phyloP scores from a whole-genome alignment of 331 rosid genomes.

The Phaseolus coccineus region DNA sequence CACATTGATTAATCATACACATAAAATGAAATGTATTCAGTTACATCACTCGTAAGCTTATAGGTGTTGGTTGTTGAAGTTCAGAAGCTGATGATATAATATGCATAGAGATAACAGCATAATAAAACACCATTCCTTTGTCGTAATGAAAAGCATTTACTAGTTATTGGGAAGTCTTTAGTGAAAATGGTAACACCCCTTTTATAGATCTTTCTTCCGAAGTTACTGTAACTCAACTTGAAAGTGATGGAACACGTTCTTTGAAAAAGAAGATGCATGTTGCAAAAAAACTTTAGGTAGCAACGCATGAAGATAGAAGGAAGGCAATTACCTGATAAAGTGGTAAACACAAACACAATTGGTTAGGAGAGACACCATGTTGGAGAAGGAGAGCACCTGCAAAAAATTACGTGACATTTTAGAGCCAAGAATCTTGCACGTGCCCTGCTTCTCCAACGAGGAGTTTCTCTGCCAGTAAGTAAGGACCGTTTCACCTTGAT shows the following conservation, averaged over 20 bases:
- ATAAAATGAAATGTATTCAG: not conserved
- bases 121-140: not conserved
- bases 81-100: constrained; percentile 6
- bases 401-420: constrained; percentile 40
- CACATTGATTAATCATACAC: too few relatives aligned
- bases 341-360: not conserved
- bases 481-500: not conserved
- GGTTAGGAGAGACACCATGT: constrained; percentile 54
- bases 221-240: not conserved
- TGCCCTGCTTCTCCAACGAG: constrained; percentile 98
- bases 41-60: not conserved
- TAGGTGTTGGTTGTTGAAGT: not conserved
- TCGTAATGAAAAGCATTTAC: not conserved
- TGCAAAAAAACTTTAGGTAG: not conserved
- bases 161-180: not conserved
- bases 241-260: not conserved
- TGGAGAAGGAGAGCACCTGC: constrained; percentile 92
- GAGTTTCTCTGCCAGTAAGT: constrained; percentile 63
- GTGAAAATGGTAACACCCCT: not conserved
- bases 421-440: constrained; percentile 64
- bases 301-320: not conserved
- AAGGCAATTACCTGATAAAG: constrained; percentile 24
- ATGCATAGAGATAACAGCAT: not conserved
- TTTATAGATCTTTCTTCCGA: not conserved
- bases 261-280: not conserved